Evolutionary conservation across 2,329 filamentous ascomycete species (phyloP), one percentile per base, ranked within the genome.

Genomic region (Monilinia laxa): DNA sequence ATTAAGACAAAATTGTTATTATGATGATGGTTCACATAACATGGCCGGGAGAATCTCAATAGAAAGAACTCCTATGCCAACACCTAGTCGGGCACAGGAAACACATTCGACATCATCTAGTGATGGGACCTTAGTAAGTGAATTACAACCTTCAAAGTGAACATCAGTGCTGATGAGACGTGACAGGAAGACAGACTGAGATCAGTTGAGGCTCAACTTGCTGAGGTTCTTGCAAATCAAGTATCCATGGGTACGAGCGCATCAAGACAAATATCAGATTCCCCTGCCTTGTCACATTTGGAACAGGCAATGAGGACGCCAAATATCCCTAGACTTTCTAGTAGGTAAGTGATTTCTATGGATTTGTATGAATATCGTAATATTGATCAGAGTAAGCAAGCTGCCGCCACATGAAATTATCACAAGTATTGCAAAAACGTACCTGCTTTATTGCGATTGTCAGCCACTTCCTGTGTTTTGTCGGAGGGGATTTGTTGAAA

Each of bases 381-480:
- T 23, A 51, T 38, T 66, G 9, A 66, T n/a, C 6, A 25, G 23
- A 18, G 38, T 20, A 42, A 75, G 74, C 28, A 71, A 75, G 2
- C 69, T 80, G 45, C 79, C 80, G 23, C 69, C 78, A 3, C 78
- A 75, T 76, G 77, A 80, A 40, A 74, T 78, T 31, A 76, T 81
- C 7, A 65, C 76, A 11, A 72, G 73, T 6, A 73, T 80, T 18
- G 79, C 78, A 16, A 75, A 80, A 56, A 71, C 79, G 2, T 85
- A 84, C 70, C 69, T 83, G 4, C 71, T 76, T 5, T 84, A 81
- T 69, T 82, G 81, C 65, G 80, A 84, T 63, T 80, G 78, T 31
- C 83, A 85, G 62, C 82, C 82, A 7, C 74, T 85, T 28, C 78
- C 79, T 20, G 73, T 85, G 0, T 84, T 85, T 62, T 75, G 79